Conservation (phyloP, 306 rosid genomes). For the Trifolium subterraneum region DNA sequence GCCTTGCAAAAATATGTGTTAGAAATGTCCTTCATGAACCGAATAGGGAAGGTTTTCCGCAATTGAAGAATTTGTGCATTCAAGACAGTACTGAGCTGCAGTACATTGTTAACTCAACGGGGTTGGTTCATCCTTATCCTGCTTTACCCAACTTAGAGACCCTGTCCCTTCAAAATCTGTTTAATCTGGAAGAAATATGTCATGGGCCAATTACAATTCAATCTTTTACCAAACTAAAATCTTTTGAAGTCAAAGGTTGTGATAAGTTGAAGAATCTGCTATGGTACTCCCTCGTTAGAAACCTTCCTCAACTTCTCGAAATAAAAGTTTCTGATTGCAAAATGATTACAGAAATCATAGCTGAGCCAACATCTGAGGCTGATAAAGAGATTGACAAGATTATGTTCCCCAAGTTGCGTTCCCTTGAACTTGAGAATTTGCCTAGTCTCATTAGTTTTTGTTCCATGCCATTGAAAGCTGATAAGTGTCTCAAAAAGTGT, state of each 20-base stretch:
- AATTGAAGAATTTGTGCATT: not conserved
- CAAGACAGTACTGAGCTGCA: not conserved
- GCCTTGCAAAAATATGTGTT: not conserved
- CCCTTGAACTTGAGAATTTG: not conserved
- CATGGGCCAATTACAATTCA: not conserved
- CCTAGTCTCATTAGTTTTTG: not conserved
- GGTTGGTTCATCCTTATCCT: not conserved
- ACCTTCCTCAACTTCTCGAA: conserved; percentile 17
- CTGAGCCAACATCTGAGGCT: not conserved
- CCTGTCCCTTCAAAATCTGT: not conserved
- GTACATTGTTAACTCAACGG: conserved; percentile 10
- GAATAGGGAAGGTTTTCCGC: not conserved
- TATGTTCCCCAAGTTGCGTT: not conserved
- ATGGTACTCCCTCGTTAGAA: not conserved
- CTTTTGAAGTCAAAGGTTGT: conserved; percentile 9
- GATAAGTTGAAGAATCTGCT: conserved; percentile 23
- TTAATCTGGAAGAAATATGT: not conserved
- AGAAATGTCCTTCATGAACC: not conserved
- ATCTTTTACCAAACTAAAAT: conserved; percentile 11
- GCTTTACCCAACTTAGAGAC: conserved; percentile 13
- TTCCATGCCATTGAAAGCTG: not conserved
- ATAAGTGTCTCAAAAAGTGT: not conserved
- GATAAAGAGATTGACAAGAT: not conserved
- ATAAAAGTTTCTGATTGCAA: conserved; percentile 2
- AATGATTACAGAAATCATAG: not conserved